phyloP scores from a whole-genome alignment of 176 grass and related monocot genomes.

The Oryza rufipogon region DNA sequence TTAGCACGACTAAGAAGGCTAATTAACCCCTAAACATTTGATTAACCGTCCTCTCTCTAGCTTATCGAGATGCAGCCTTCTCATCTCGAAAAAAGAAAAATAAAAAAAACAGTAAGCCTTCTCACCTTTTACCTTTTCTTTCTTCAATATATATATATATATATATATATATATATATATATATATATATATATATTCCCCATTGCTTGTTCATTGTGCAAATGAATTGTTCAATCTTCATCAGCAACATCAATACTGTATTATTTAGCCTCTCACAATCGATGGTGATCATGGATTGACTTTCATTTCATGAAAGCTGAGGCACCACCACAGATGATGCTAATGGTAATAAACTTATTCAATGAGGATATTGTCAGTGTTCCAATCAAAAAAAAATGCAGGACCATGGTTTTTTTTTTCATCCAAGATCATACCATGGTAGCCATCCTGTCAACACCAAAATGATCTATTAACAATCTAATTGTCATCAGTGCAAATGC shows the following conservation, averaged over 20 bases:
- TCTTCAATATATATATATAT: not conserved
- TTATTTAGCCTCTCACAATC: not conserved
- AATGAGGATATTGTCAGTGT: not conserved
- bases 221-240: not conserved
- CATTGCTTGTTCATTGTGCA: not conserved
- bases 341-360: conserved; percentile 2
- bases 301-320: not conserved
- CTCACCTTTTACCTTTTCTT: not conserved
- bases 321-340: not conserved
- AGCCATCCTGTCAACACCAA: not conserved
- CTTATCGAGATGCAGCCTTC: too few species aligned
- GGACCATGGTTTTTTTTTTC: not conserved
- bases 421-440: not conserved
- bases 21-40: too few species aligned
- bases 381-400: not conserved
- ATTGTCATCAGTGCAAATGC: not conserved
- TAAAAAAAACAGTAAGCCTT: too few species aligned
- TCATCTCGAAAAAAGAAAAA: too few species aligned
- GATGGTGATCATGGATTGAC: not conserved
- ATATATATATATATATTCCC: not conserved
- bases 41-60: too few species aligned
- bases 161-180: too few species aligned
- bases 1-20: not conserved
- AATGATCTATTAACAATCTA: not conserved
- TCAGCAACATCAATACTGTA: not conserved